phyloP scores from a whole-genome alignment of 2,329 filamentous ascomycete genomes.

The Cladosporium phlei region DNA sequence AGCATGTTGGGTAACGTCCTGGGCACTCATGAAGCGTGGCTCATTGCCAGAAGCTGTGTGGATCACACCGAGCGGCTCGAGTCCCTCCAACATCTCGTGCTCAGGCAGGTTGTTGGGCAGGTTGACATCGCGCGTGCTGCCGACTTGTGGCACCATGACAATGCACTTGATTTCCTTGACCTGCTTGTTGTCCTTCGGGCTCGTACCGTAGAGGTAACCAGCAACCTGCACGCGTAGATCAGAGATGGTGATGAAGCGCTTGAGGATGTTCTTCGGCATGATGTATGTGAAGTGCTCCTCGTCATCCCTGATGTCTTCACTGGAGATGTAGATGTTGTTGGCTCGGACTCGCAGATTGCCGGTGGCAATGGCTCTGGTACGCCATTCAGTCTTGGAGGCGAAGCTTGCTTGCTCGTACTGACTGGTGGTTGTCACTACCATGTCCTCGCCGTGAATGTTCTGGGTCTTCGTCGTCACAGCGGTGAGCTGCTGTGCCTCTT shows the following conservation, averaged over 20 bases:
- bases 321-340: slow-evolving; percentile 98
- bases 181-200: slow-evolving; percentile 88
- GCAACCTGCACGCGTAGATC: slow-evolving; percentile 95
- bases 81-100: slow-evolving; percentile 77
- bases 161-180: slow-evolving; percentile 97
- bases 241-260: slow-evolving; percentile 95
- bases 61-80: slow-evolving; percentile 91
- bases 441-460: slow-evolving; percentile 94
- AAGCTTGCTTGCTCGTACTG: slow-evolving; percentile 98
- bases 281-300: slow-evolving; percentile 90
- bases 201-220: slow-evolving; percentile 89
- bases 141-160: slow-evolving; percentile 95
- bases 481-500: slow-evolving; percentile 93
- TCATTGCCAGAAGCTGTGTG: slow-evolving; percentile 95
- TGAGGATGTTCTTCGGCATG: slow-evolving; percentile 98
- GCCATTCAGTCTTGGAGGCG: slow-evolving; percentile 98
- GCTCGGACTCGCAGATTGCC: slow-evolving; percentile 88
- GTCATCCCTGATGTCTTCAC: slow-evolving; percentile 85
- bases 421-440: slow-evolving; percentile 96
- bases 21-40: slow-evolving; percentile 90
- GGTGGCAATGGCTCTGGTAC: slow-evolving; percentile 91
- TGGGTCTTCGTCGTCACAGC: slow-evolving; percentile 98
- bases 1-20: slow-evolving; percentile 90
- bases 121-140: slow-evolving; percentile 85
- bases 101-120: slow-evolving; percentile 84